These are phyloP conservation scores for Aspergillus pseudoterreus DNA, from an alignment of 2,329 filamentous ascomycete genomes.

Conservation along the genomic window DNA sequence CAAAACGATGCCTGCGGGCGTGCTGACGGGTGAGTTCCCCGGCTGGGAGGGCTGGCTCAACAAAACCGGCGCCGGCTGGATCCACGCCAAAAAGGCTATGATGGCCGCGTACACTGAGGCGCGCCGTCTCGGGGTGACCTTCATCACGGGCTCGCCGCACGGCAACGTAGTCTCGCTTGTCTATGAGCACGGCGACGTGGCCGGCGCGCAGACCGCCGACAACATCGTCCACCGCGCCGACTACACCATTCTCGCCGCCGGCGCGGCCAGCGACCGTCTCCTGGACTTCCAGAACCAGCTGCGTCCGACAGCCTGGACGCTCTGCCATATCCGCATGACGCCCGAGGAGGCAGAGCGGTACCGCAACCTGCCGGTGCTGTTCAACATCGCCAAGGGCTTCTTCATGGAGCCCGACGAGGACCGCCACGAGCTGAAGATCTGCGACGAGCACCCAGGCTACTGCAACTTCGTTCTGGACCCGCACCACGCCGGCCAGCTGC, in stretches of 20 bases:
- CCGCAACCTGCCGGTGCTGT: constrained; percentile 42
- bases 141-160: constrained; percentile 39
- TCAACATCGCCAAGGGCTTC: constrained; percentile 47
- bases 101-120: constrained; percentile 44
- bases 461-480: constrained; percentile 41
- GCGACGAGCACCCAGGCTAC: constrained; percentile 55
- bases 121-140: constrained; percentile 42
- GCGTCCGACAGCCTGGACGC: constrained; percentile 45
- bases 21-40: constrained; percentile 43
- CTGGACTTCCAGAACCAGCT: constrained; percentile 46
- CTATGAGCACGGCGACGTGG: constrained; percentile 33
- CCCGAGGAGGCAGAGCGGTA: constrained; percentile 41
- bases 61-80: constrained; percentile 48
- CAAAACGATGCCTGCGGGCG: constrained; percentile 44
- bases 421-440: constrained; percentile 34
- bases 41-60: constrained; percentile 44
- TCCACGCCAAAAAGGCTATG: constrained; percentile 48
- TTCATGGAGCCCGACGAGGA: constrained; percentile 47
- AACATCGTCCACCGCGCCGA: constrained; percentile 34
- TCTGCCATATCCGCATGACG: constrained; percentile 44
- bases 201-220: constrained; percentile 39
- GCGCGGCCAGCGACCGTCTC: constrained; percentile 39
- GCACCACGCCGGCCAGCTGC: constrained; percentile 30
- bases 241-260: constrained; percentile 43
- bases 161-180: constrained; percentile 38